Base-by-base conservation (phyloP, 2,329 filamentous ascomycete genomes). In the Neopestalotiopsis sp. region DNA sequence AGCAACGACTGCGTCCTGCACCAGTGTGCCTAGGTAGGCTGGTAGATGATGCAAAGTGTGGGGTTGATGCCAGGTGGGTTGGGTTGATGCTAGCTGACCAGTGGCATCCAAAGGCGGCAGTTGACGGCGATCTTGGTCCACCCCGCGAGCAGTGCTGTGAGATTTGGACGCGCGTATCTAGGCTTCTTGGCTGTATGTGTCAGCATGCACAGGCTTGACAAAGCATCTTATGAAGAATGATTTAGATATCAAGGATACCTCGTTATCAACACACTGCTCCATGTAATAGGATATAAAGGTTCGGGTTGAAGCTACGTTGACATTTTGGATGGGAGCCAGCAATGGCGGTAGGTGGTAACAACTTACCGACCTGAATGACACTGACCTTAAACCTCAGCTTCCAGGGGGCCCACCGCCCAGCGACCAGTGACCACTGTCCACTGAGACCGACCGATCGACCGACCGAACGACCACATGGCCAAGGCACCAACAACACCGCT, bases 31-130 rank as follows among this genome's bases (percentile, higher is more conserved):
- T 28, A 28, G 13, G 14, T 40, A 24, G 12, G 24, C 24, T 28
- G 24, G 60, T 17, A 63, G 30, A 40, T 63, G 60, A 60, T 60
- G 57, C 24, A 14, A 60, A 38, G 32, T 60, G 57, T 60, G 24
- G 32, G 45, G 45, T 20, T 52, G 14, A 17, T 20, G 17, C 45
- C 13, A 52, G n/a, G 45, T 52, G 45, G 45, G 45, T 20, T 52
- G 45, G 45, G 7, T 52, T 20, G 52, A 57, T 57, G 52, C 24
- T 57, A 57, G 24, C 14, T 60, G 24, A 17, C 57, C 17, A 28
- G n/a, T 60, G 57, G 28, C 24, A 60, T 60, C 57, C 57, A 30
- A 30, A 60, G 57, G 28, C 32, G 24, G 45, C 45, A 52, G 45
- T 52, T 52, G n/a, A n/a, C 14, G 45, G 45, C 45, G 45, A 52